Evolutionary conservation across 768 basidiomycete species (phyloP), one percentile per base, ranked within the genome.

Genomic region (Trametes meyenii): DNA sequence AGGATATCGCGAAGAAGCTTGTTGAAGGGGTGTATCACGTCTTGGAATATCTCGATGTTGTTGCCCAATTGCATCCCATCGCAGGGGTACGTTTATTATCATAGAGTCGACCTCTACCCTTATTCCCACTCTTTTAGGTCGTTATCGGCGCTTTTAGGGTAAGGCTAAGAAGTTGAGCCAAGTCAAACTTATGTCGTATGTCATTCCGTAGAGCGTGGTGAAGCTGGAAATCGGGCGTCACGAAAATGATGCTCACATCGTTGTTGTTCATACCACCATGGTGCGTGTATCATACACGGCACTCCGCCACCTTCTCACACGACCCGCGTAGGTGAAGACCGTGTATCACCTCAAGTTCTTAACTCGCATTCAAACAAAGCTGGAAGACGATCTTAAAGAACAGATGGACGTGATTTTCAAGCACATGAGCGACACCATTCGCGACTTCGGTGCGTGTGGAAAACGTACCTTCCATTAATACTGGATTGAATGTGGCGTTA

Each of bases 211-310:
- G 57, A n/a, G 24, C 21, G 40, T 58, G 2, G 49, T 58, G 26
- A 43, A 16, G 13, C 26, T 51, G 49, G 57, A 58, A 19, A 7
- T 19, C 2, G 39, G 43, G n/a, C 39, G 57, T 4, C 57, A 51
- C n/a, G 57, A 58, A 49, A 58, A 58, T 38, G 36, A 58, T 14
- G 57, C 57, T 17, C 49, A 43, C 19, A 58, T 58, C 16, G 57
- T 51, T 5, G 57, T 50, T 13, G 57, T 58, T 3, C 39, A 44
- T 36, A 33, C 57, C 11, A 44, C 57, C 16, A 51, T 58, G 57
- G 57, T 58, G 21, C 3, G 46, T 23, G 12, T 55, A 4, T n/a
- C 2, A n/a, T 13, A 38, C 0, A 40, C 2, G 1, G 35, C 5
- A 5, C 4, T 11, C 21, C 5, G 4, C 8, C 17, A 10, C 50